Conservation (phyloP, 306 rosid species). For the Dryas alaskensis region DNA sequence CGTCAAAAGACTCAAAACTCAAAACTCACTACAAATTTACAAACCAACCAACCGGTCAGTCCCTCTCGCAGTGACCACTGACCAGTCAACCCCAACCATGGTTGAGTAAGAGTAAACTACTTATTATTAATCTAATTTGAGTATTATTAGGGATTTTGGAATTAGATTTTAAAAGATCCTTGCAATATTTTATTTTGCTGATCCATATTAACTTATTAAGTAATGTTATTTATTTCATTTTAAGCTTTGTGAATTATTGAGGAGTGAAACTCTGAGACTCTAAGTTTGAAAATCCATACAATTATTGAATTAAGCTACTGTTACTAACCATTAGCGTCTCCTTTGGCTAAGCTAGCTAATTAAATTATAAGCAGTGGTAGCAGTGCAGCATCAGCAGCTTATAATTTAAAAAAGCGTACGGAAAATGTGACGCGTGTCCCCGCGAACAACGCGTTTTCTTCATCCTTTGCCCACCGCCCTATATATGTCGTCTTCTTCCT, state of each 20-base stretch:
- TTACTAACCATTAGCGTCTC: background rate
- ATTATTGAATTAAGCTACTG: no score
- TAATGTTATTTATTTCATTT: no score
- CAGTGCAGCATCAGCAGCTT: background rate
- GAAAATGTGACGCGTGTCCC: conserved; percentile 65
- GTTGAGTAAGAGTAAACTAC: conserved; percentile 11
- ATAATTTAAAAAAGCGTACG: conserved; percentile 30
- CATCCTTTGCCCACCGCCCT: conserved; percentile 42
- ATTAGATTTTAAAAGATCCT: no score
- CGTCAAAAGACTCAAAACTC: background rate
- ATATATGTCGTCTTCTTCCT: conserved; percentile 23
- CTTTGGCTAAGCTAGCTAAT: no score
- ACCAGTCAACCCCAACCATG: conserved; percentile 23
- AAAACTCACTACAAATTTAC: background rate
- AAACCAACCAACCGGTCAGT: background rate
- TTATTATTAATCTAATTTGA: no score
- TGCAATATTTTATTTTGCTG: no score
- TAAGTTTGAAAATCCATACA: no score
- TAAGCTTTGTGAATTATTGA: no score
- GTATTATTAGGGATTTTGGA: no score
- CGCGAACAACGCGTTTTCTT: conserved; percentile 74
- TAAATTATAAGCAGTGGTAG: background rate
- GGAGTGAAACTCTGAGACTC: no score
- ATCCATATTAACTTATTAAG: no score
- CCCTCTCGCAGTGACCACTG: background rate